These are phyloP conservation scores for Dictyostelium capitatum DNA, from an alignment of 78 protist species.

Conservation along the genomic window DNA sequence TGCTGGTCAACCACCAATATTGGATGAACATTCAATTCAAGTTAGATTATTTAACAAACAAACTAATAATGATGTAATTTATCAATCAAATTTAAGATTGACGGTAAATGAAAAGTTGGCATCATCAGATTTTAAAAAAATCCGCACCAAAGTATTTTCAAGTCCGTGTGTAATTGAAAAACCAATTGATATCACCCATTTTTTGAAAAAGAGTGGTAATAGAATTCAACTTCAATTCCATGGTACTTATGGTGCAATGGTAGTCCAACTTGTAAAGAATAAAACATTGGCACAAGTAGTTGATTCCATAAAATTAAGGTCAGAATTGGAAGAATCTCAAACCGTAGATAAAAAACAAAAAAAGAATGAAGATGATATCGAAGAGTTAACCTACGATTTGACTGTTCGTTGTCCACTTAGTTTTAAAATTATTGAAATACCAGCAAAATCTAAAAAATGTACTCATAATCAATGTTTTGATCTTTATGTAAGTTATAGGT, in stretches of 20 bases:
- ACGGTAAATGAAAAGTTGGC: background rate
- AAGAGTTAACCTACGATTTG: slow-evolving; percentile 31
- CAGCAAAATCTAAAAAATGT: slow-evolving; percentile 30
- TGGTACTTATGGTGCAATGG: background rate
- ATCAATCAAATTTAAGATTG: background rate
- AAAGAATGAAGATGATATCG: slow-evolving; percentile 27
- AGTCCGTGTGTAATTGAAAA: slow-evolving; percentile 40
- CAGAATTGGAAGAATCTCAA: background rate
- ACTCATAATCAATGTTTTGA: slow-evolving; percentile 62
- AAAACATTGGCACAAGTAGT: background rate
- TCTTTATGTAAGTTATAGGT: background rate
- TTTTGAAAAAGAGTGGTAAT: background rate
- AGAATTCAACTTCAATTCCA: background rate
- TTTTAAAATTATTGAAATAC: slow-evolving; percentile 10
- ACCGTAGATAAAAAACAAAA: background rate
- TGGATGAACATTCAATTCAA: background rate
- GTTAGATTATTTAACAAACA: slow-evolving; percentile 5
- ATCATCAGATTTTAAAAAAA: background rate
- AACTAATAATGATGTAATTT: background rate
- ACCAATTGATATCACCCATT: slow-evolving; percentile 30
- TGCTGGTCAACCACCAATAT: background rate
- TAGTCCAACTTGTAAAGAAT: slow-evolving; percentile 12
- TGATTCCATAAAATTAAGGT: background rate
- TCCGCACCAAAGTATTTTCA: slow-evolving; percentile 2
- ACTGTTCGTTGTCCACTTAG: slow-evolving; percentile 34